Conservation (phyloP, 305 asterid species). For the Fraxinus floribunda region DNA sequence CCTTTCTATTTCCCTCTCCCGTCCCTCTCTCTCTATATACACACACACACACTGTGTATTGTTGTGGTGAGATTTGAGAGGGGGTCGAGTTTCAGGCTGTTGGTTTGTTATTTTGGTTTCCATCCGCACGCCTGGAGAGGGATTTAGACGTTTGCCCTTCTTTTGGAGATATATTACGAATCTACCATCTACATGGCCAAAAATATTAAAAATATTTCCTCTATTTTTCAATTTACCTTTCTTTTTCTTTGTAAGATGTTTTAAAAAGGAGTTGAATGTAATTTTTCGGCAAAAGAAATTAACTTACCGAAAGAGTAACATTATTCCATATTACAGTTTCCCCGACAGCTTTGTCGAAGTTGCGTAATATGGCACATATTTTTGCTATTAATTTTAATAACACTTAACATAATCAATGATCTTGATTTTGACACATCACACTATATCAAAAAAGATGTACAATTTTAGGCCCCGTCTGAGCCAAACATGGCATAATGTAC, state of each 20-base stretch:
- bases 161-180: constrained; percentile 30
- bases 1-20: constrained; percentile 25
- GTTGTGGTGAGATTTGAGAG: constrained; percentile 17
- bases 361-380: too few species aligned
- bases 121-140: constrained; percentile 29
- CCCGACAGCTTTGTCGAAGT: too few species aligned
- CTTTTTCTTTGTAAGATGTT: neutral
- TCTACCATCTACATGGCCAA: constrained; percentile 18
- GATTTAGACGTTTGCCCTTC: constrained; percentile 24
- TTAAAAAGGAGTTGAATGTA: neutral
- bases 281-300: neutral
- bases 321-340: neutral
- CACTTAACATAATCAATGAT: too few species aligned
- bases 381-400: too few species aligned
- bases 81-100: neutral
- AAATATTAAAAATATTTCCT: neutral
- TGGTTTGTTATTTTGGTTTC: constrained; percentile 16
- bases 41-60: constrained; percentile 17
- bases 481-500: too few species aligned
- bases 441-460: neutral
- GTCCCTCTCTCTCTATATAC: constrained; percentile 6
- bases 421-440: neutral
- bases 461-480: too few species aligned
- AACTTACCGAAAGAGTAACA: neutral
- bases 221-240: neutral